Base-by-base conservation (phyloP, 2,329 filamentous ascomycete species). In the Colletotrichum shisoi region DNA sequence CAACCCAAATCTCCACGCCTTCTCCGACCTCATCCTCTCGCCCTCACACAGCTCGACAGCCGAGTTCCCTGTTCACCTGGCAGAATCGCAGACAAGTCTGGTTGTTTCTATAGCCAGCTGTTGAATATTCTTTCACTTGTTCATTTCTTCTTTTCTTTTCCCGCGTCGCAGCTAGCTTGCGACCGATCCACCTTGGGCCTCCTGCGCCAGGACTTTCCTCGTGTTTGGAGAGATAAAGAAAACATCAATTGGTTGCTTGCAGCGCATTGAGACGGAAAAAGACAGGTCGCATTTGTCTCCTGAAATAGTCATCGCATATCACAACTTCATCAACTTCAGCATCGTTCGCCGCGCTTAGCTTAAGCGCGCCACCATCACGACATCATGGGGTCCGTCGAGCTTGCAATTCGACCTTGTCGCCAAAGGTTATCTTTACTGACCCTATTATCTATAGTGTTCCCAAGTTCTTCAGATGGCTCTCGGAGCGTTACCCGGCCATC, bases 381-480 rank as follows among this genome's bases (percentile, higher is more conserved):
- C 71, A 74, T 70, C 69, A 77, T 77, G 75, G 75, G 75, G 75
- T 76, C 57, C 34, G 71, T 69, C 39, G 12, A 51, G 42, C 48
- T 60, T 34, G 48, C 9, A 37, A 31, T 46, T 19, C 48, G 19
- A 42, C 19, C 17, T n/a, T 56, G 15, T 58, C 48, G 24, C 31
- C 31, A 24, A 27, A 37, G n/a, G 39, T 27, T 12, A 57, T 58
- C 17, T 9, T 39, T 60, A 49, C 68, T 63, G 54, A 71, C 59
- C 3, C 21, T n/a, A 11, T 54, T 48, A 12, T 53, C 40, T 63
- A 60, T 70, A 86, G 86, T 85, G 85, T 88, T 71, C 91, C 91
- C 77, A 97, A 97, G 78, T 97, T 97, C 84, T 97, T 97, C 83
- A 87, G 95, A 87, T 99, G 96, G 95, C 91, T 99, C 85, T 97